Percentiles rank a stretch among this genome's conserved stretches.
Evolutionary conservation across 495 filamentous ascomycete species (phyloP).

Genomic region (Staphylotrichum longicolle): DNA sequence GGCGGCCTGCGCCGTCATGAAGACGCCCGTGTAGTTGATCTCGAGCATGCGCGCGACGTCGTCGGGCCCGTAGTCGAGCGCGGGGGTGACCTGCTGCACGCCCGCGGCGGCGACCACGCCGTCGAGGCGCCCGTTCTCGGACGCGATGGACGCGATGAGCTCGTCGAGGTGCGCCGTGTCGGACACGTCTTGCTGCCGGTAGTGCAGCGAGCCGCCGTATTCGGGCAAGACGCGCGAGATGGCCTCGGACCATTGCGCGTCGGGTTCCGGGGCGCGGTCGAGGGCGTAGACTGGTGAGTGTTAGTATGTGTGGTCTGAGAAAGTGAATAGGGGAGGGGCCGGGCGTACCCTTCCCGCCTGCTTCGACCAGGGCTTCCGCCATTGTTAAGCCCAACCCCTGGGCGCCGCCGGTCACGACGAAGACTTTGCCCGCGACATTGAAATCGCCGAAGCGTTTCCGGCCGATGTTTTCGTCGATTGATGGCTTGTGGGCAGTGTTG

Average conservation of each 20-base stretch:
- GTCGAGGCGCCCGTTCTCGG: constrained; percentile 57
- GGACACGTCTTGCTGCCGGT: constrained; percentile 63
- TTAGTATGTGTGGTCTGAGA: neutral
- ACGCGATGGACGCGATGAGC: constrained; percentile 54
- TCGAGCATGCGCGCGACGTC: constrained; percentile 71
- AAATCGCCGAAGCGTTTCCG: constrained; percentile 43
- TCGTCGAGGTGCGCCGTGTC: constrained; percentile 54
- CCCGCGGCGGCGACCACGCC: constrained; percentile 76
- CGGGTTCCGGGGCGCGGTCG: constrained; percentile 53
- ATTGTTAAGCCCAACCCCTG: constrained; percentile 63
- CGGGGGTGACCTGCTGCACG: constrained; percentile 67
- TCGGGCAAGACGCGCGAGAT: constrained; percentile 46
- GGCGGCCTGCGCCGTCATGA: constrained; percentile 68
- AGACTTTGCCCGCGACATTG: constrained; percentile 56
- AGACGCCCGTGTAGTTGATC: constrained; percentile 74
- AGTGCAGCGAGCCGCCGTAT: constrained; percentile 58
- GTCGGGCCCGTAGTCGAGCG: constrained; percentile 64
- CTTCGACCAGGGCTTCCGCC: constrained; percentile 67
- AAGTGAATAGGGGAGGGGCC: neutral
- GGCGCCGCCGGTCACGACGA: constrained; percentile 62
- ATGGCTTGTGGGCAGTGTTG: neutral
- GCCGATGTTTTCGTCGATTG: constrained; percentile 20
- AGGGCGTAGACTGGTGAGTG: constrained; percentile 58
- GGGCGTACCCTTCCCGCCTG: constrained; percentile 60
- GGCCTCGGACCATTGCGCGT: constrained; percentile 49